A percentile compares a stretch with the other conserved stretches of the same genome.
Evolutionary conservation across 768 basidiomycete species (phyloP).

Genomic region (Daedalea quercina): DNA sequence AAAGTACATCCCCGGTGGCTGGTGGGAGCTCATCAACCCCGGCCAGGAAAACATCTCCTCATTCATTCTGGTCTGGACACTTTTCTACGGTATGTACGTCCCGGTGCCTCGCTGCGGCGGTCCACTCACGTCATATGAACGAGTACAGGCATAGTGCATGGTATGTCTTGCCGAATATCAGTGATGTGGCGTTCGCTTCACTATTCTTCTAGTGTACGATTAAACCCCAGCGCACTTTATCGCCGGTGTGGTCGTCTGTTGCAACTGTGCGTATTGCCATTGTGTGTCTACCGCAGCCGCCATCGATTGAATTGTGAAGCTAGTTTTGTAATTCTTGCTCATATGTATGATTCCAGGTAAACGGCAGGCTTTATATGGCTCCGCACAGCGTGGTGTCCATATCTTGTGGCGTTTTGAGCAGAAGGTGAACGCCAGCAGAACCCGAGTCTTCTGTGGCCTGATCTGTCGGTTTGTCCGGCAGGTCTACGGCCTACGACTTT

Average conservation of each 20-base stretch:
- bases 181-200: background rate
- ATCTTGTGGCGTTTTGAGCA: too few relatives aligned
- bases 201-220: slow-evolving; percentile 30
- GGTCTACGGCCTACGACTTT: too few relatives aligned
- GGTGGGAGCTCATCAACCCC: slow-evolving; percentile 67
- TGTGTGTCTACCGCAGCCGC: background rate
- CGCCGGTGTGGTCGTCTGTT: background rate
- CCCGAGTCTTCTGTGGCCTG: too few relatives aligned
- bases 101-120: background rate
- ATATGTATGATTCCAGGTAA: too few relatives aligned
- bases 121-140: slow-evolving; percentile 3
- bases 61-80: slow-evolving; percentile 89
- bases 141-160: slow-evolving; percentile 40
- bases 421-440: too few relatives aligned
- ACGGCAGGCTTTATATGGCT: too few relatives aligned
- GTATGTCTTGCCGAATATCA: slow-evolving; percentile 21
- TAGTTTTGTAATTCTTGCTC: too few relatives aligned
- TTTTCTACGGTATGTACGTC: slow-evolving; percentile 72
- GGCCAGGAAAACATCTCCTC: slow-evolving; percentile 90
- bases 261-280: background rate
- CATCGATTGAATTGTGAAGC: background rate
- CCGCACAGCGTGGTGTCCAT: too few relatives aligned
- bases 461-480: too few relatives aligned
- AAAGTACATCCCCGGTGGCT: slow-evolving; percentile 58
- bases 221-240: background rate